Conservation (phyloP, 495 filamentous ascomycete species). For the Xylaria curta region DNA sequence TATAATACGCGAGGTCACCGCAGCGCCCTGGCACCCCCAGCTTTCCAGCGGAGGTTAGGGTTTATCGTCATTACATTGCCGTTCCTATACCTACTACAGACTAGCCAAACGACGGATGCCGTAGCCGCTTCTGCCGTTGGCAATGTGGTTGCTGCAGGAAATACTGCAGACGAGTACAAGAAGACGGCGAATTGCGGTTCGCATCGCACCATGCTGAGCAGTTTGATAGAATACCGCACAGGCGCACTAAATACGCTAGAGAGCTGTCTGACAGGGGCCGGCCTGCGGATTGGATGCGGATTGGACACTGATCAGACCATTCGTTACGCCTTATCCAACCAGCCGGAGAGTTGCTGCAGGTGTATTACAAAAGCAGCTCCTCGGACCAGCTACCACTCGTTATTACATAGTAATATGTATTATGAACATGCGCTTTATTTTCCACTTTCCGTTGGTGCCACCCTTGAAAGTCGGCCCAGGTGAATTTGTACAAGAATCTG, state of each 20-base stretch:
- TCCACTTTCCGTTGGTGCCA: neutral
- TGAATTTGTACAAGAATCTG: neutral
- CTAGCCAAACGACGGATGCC: neutral
- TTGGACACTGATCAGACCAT: slow-evolving; percentile 17
- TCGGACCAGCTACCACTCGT: slow-evolving; percentile 3
- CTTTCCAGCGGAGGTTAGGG: neutral
- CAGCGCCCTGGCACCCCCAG: neutral
- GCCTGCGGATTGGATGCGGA: slow-evolving; percentile 14
- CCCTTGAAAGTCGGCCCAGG: neutral
- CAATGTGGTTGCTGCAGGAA: slow-evolving; percentile 16
- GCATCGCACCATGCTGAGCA: neutral
- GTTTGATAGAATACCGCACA: neutral
- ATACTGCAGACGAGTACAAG: neutral
- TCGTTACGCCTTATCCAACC: neutral
- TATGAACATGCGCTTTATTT: neutral
- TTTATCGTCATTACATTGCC: neutral
- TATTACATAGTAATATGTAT: no score
- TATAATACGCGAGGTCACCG: slow-evolving; percentile 18
- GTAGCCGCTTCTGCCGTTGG: slow-evolving; percentile 11
- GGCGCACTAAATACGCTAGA: neutral
- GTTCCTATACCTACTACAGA: neutral
- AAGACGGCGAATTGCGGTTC: slow-evolving; percentile 4
- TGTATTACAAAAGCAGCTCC: slow-evolving; percentile 13
- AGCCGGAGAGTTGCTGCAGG: slow-evolving; percentile 5
- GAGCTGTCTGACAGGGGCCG: slow-evolving; percentile 9